Conservation (phyloP, 2,329 filamentous ascomycete species). For the Didymella pomorum region DNA sequence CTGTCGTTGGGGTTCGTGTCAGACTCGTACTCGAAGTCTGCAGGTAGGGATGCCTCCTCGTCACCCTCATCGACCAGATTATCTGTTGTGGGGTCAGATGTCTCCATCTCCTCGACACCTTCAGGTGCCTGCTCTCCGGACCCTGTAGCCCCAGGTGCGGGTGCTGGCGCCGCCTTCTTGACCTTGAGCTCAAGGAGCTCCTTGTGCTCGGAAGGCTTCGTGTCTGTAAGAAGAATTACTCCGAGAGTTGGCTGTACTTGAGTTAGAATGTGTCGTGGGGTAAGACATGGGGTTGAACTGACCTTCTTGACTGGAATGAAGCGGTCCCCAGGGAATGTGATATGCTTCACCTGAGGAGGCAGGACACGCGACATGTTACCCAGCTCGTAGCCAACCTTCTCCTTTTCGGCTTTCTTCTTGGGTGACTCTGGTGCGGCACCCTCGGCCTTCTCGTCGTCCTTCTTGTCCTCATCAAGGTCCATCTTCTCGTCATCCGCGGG, state of each 20-base stretch:
- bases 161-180: constrained; percentile 70
- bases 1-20: constrained; percentile 64
- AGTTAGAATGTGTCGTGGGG: constrained; percentile 27
- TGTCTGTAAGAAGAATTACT: constrained; percentile 89
- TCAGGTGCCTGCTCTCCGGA: constrained; percentile 43
- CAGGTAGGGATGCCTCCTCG: constrained; percentile 74
- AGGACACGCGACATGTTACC: constrained; percentile 97
- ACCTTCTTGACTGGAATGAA: constrained; percentile 96
- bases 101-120: constrained; percentile 54
- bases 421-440: constrained; percentile 60
- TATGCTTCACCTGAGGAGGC: constrained; percentile 91
- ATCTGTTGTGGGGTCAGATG: constrained; percentile 50
- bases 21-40: constrained; percentile 80
- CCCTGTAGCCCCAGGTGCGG: constrained; percentile 55
- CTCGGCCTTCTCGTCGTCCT: constrained; percentile 63
- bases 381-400: constrained; percentile 95
- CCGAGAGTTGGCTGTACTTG: constrained; percentile 81
- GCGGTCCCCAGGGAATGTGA: constrained; percentile 87
- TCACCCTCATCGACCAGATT: constrained; percentile 88
- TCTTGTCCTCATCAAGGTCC: constrained; percentile 69
- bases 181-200: constrained; percentile 88
- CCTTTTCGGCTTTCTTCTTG: constrained; percentile 93
- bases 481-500: constrained; percentile 79
- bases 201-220: constrained; percentile 78
- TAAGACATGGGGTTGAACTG: constrained; percentile 26